Evolutionary conservation across 2,329 filamentous ascomycete species (phyloP).

Genomic region (Alternaria ventricosa): DNA sequence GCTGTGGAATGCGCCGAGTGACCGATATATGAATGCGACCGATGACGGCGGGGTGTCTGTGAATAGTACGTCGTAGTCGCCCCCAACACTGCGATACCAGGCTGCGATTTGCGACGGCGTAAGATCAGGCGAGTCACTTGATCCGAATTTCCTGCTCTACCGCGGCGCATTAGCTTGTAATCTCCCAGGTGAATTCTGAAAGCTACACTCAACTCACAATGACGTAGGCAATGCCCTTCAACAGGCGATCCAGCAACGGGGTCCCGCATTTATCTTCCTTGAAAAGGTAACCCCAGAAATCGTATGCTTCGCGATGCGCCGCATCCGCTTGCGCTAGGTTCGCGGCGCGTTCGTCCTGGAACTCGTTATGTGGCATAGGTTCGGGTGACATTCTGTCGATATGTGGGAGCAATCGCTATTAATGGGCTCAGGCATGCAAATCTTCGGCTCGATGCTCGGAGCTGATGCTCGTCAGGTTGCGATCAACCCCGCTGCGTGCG

Average conservation of each 20-base stretch:
- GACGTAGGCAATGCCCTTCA: constrained; percentile 55
- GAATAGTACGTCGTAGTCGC: constrained; percentile 69
- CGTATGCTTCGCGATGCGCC: constrained; percentile 51
- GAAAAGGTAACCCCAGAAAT: constrained; percentile 61
- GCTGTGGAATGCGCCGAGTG: constrained; percentile 86
- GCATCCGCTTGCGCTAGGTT: constrained; percentile 32
- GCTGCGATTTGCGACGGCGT: constrained; percentile 57
- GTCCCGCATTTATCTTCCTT: constrained; percentile 60
- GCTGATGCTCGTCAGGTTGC: constrained; percentile 24
- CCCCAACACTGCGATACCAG: constrained; percentile 57
- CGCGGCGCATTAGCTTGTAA: constrained; percentile 17
- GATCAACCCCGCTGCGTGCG: constrained; percentile 25
- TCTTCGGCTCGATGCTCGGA: constrained; percentile 23
- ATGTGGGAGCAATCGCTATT: not conserved
- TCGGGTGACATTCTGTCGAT: constrained; percentile 39
- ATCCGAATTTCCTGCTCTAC: constrained; percentile 53
- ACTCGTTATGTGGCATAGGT: constrained; percentile 26
- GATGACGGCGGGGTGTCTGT: constrained; percentile 73
- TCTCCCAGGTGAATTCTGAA: not conserved
- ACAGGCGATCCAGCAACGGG: constrained; percentile 53
- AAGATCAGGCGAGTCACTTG: constrained; percentile 54
- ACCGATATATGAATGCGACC: constrained; percentile 91
- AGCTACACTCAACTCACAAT: constrained; percentile 48
- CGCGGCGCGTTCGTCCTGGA: constrained; percentile 25
- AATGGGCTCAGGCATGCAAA: constrained; percentile 15